Evolutionary conservation across 257 asterid species (phyloP), one percentile per base, ranked within the genome.

Genomic region (Nicotiana knightiana): DNA sequence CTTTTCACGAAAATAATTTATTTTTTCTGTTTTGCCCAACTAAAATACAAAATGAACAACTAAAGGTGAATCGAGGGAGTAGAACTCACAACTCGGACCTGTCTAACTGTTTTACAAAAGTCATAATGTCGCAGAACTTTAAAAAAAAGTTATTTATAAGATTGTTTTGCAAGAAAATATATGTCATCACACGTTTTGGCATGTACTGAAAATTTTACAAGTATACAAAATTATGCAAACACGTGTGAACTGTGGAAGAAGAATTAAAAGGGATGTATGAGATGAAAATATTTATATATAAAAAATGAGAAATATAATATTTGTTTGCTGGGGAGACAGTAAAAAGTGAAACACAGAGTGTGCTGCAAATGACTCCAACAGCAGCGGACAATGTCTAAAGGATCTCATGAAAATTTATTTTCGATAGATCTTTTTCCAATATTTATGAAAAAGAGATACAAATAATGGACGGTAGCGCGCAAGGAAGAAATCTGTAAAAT

Each of bases 291-390:
- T 37, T 18, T 10, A 9, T 9, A 10, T 21, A 37, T n/a, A 18
- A 4, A 37, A 67, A 18, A 68, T 68, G 77, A 68, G 55, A 67
- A 67, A 10, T 6, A 61, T 61, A 21, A 21, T 61, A 58, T n/a
- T 13, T 51, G 12, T 53, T 12, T 51, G 57, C 17, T 12, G 57
- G 17, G 57, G 57, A 51, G 57, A 51, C 57, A 12, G 3, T 1
- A 55, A 16, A 55, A 13, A 89, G 3, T 86, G 10, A 21, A 92
- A 33, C 68, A 94, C 91, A 83, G 10, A 93, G 37, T 9, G 89
- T 8, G 85, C 96, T 89, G 46, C 96, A 91, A 7, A 92, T 35
- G 32, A 88, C 83, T 70, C 98, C 98, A 79, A 90, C 88, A 39
- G 83, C 76, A 80, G 91, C 82, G 73, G 98, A 93, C 83, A 91